Conservation (phyloP, 129 eudicot species). For the Arctium lappa region DNA sequence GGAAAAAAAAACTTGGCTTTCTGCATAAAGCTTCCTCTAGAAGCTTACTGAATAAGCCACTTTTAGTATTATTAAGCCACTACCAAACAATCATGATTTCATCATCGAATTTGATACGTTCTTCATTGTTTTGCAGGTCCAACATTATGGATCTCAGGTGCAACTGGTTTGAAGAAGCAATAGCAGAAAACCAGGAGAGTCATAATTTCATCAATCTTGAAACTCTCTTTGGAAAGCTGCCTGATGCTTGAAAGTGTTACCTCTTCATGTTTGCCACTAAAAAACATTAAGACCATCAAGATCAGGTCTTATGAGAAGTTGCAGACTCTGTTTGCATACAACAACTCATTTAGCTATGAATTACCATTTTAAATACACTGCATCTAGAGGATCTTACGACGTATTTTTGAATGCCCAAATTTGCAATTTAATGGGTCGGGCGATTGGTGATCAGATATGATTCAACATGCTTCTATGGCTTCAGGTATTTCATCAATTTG, state of each 20-base stretch:
- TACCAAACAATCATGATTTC: no score
- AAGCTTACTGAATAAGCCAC: no score
- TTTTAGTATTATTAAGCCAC: no score
- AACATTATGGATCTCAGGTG: no score
- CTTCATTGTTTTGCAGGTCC: no score
- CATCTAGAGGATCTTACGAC: neutral
- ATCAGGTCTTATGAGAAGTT: neutral
- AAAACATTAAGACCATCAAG: neutral
- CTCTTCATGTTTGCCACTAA: neutral
- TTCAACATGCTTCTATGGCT: neutral
- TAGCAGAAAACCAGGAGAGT: neutral
- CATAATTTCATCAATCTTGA: neutral
- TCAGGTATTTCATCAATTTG: neutral
- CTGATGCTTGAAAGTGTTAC: neutral
- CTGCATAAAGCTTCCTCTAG: no score
- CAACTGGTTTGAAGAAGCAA: no score
- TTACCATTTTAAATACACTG: neutral
- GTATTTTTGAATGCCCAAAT: neutral
- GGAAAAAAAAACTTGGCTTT: no score
- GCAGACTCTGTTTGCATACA: neutral
- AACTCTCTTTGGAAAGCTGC: constrained; percentile 15
- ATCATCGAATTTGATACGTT: no score
- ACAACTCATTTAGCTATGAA: neutral
- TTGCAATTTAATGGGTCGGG: no score
- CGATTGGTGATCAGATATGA: neutral